These are phyloP conservation scores for Penicillium pancosmium DNA, from an alignment of 495 filamentous ascomycete species.

Conservation along the genomic window DNA sequence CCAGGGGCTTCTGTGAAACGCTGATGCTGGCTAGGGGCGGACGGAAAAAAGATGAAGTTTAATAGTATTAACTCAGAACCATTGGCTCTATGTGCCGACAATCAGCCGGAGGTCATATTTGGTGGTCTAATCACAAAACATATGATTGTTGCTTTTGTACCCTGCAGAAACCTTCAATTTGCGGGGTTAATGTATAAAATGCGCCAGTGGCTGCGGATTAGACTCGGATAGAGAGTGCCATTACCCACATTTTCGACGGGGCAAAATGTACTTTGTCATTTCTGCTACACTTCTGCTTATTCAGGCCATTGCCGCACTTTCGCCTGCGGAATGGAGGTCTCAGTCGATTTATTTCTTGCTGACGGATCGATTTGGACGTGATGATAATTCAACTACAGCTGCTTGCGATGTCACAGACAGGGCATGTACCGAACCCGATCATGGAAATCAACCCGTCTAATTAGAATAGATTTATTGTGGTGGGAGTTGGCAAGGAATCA, in stretches of 20 bases:
- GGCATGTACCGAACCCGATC: slow-evolving; percentile 18
- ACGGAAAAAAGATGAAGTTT: neutral
- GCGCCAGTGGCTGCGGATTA: neutral
- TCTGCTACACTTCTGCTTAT: slow-evolving; percentile 11
- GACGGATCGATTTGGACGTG: slow-evolving; percentile 74
- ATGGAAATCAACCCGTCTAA: neutral
- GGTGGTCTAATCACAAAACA: neutral
- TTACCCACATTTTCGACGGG: neutral
- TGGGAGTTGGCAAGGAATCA: slow-evolving; percentile 73
- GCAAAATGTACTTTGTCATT: neutral
- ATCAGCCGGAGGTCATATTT: neutral
- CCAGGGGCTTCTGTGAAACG: neutral
- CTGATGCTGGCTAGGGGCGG: neutral
- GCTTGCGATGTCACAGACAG: slow-evolving; percentile 48
- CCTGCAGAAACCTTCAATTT: neutral
- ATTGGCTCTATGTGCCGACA: slow-evolving; percentile 9
- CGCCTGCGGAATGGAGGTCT: slow-evolving; percentile 58
- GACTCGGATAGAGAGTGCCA: neutral
- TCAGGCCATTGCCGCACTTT: slow-evolving; percentile 28
- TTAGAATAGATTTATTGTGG: slow-evolving; percentile 63
- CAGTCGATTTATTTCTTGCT: slow-evolving; percentile 75
- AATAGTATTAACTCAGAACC: neutral
- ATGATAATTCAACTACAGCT: slow-evolving; percentile 63
- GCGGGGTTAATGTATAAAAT: neutral
- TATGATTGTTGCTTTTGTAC: neutral